Percentiles rank a stretch among this genome's conserved stretches.
These are phyloP conservation scores for Kregervanrija delftensis DNA, from an alignment of 805 yeast species.

Conservation along the genomic window DNA sequence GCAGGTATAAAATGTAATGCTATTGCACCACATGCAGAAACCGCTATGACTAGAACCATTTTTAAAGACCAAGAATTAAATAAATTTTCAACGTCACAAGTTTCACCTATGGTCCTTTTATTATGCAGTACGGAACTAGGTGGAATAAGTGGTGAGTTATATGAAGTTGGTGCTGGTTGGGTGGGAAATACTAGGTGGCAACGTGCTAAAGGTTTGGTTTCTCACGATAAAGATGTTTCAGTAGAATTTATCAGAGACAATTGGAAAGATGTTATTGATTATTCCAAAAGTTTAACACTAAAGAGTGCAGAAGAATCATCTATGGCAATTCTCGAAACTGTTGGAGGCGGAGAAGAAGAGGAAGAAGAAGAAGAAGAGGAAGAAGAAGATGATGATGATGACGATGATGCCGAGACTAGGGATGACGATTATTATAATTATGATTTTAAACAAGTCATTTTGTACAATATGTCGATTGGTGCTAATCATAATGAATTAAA, in stretches of 20 bases:
- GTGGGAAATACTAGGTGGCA: constrained; percentile 93
- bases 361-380: constrained; percentile 36
- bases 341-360: constrained; percentile 41
- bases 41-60: constrained; percentile 91
- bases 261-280: constrained; percentile 63
- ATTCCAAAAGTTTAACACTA: constrained; percentile 44
- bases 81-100: constrained; percentile 78
- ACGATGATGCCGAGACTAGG: constrained; percentile 37
- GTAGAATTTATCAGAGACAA: constrained; percentile 61
- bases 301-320: constrained; percentile 71
- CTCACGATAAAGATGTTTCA: constrained; percentile 46
- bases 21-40: constrained; percentile 97
- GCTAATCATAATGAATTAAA: constrained; percentile 71
- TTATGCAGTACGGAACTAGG: constrained; percentile 67
- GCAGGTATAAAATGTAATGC: constrained; percentile 68
- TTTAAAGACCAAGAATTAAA: constrained; percentile 75
- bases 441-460: constrained; percentile 63
- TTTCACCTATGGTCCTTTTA: constrained; percentile 82
- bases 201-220: constrained; percentile 78
- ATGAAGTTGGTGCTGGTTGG: constrained; percentile 97
- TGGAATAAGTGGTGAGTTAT: constrained; percentile 64
- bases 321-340: constrained; percentile 66
- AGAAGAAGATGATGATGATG: constrained; percentile 39
- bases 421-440: constrained; percentile 46
- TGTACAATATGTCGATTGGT: constrained; percentile 88